Evolutionary conservation across 306 rosid genomes (phyloP), one percentile per base, ranked within the genome.

Genomic region (Lupinus albus): DNA sequence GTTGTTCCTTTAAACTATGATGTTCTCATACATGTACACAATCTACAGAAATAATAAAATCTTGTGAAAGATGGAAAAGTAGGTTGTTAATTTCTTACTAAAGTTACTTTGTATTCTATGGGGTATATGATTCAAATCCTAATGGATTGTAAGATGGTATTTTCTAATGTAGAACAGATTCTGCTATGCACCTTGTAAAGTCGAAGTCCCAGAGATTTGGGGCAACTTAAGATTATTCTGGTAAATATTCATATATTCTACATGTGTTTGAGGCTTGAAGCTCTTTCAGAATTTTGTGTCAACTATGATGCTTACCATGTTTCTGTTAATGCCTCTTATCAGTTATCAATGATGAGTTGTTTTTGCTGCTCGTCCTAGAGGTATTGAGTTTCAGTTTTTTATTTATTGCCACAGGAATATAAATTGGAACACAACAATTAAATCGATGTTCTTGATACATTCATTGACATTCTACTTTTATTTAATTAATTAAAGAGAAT

Each of bases 21-120:
- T 62, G 38, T 42, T 57, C 69, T 76, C 44, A 38, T 55, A 20
- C 32, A 32, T 81, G 73, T 61, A 82, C 68, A 77, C 54, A 47
- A 41, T 78, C 60, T 30, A 25, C 33, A 64, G 44, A 64, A 17
- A 49, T 13, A 39, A 46, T 52, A 52, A 55, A 67, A 53, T 76
- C 45, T 60, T 45, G 68, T 77, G n/a, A 64, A 45, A 38, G 18
- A 28, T 60, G 61, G 67, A 8, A 14, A 39, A 9, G 9, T 39
- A 10, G 11, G 3, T 39, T 39, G 12, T 9, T 36, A 39, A 11
- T 39, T 8, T 39, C 45, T 39, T 39, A 9, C 45, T 39, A 2
- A 13, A 5, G 20, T 13, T 15, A 35, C 46, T 42, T 44, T 16
- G 11, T 11, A 35, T 18, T 25, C 18, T n/a, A 11, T 25, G 30